A percentile compares a stretch with the other conserved stretches of the same genome.
phyloP scores from a whole-genome alignment of 179 eudicot genomes.

The Drosera spatulata region DNA sequence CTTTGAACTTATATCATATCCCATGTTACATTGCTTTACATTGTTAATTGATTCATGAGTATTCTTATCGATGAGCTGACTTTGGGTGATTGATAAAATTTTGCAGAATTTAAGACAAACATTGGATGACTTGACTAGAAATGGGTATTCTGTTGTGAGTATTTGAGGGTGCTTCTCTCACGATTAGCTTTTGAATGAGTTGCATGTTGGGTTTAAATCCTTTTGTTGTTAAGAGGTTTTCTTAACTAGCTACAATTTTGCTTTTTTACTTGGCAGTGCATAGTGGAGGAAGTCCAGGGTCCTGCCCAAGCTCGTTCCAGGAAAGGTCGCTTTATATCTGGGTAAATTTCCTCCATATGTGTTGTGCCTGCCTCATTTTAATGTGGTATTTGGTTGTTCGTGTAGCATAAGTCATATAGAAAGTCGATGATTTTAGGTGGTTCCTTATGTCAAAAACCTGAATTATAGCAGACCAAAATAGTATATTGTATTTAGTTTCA shows the following conservation, averaged over 20 bases:
- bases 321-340: conserved; percentile 93
- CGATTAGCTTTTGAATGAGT: neutral
- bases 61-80: neutral
- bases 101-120: conserved; percentile 95
- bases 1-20: no score
- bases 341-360: conserved; percentile 32
- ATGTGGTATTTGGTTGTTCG: no score
- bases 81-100: conserved; percentile 1
- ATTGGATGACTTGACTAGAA: conserved; percentile 86
- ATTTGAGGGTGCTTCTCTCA: conserved; percentile 7
- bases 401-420: no score
- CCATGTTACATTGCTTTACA: no score
- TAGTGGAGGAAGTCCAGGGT: conserved; percentile 98
- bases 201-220: neutral
- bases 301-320: conserved; percentile 94
- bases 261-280: conserved; percentile 41
- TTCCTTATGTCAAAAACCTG: no score
- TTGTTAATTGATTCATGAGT: no score
- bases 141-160: conserved; percentile 97
- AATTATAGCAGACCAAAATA: no score
- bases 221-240: neutral
- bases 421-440: no score
- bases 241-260: no score
- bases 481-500: no score
- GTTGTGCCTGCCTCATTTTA: neutral